These are phyloP conservation scores for Phylloboletellus chloephorus DNA, from an alignment of 1,284 basidiomycete species.

Conservation along the genomic window DNA sequence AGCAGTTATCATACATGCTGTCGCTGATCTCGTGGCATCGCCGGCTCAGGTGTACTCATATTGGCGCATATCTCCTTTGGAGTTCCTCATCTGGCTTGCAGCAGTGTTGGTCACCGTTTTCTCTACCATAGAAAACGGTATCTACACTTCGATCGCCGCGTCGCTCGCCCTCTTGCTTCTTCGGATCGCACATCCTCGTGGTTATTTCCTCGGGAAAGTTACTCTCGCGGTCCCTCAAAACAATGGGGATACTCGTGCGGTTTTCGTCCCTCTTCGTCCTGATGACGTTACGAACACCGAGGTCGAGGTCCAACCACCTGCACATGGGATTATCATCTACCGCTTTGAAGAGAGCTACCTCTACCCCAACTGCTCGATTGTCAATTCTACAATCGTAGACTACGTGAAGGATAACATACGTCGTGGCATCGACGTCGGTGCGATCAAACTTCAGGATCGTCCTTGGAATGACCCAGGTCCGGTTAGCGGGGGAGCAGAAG, in stretches of 20 bases:
- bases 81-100: slow-evolving; percentile 86
- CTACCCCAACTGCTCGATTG: slow-evolving; percentile 85
- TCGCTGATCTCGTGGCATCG: slow-evolving; percentile 86
- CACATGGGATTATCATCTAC: slow-evolving; percentile 88
- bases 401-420: slow-evolving; percentile 76
- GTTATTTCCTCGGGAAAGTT: slow-evolving; percentile 84
- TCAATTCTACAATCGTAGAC: slow-evolving; percentile 77
- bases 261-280: slow-evolving; percentile 76
- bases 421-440: slow-evolving; percentile 69
- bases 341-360: slow-evolving; percentile 92
- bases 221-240: slow-evolving; percentile 36
- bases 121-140: slow-evolving; percentile 88
- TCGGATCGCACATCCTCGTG: slow-evolving; percentile 88
- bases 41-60: slow-evolving; percentile 86
- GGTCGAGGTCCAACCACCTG: slow-evolving; percentile 72
- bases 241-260: slow-evolving; percentile 51
- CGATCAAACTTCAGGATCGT: slow-evolving; percentile 65
- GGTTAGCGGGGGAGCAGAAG: slow-evolving; percentile 41
- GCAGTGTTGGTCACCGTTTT: slow-evolving; percentile 89
- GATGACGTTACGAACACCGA: slow-evolving; percentile 64
- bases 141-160: slow-evolving; percentile 84
- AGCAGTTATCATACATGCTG: slow-evolving; percentile 94
- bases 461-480: slow-evolving; percentile 96
- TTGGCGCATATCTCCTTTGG: slow-evolving; percentile 92
- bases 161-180: slow-evolving; percentile 84